Evolutionary conservation across 176 grass and related monocot species (phyloP), one percentile per base, ranked within the genome.

Genomic region (Bolboschoenus planiculmis): DNA sequence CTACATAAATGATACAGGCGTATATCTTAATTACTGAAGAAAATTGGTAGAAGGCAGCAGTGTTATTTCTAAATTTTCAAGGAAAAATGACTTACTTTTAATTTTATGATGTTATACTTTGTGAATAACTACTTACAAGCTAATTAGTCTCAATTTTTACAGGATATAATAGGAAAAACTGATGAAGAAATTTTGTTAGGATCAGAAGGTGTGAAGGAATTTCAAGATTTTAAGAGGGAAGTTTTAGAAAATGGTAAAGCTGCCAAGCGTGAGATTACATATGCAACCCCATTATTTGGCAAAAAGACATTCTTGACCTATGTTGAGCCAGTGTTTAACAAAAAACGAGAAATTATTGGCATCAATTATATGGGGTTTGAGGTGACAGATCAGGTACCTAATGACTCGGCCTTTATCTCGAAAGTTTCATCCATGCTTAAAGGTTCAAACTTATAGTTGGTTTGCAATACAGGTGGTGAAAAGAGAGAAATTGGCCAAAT

Each of bases 131-230:
- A 53, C 46, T 77, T 44, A 14, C 4, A 23, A 77, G 72, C 72
- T 77, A 31, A 77, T 44, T 30, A 44, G 16, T 82, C 26, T 47
- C 58, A 43, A 29, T 63, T 77, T 86, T 84, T 86, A 87, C 84
- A 97, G 94, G 94, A 97, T 79, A 89, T 97, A 81, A 94, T 97
- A 43, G 94, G 94, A 67, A 97, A 97, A 85, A 97, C 94, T 27
- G 94, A 97, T 83, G 77, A 89, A 0, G 94, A 97, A 84, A 97
- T 97, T 87, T 87, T 97, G 34, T 82, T 83, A 36, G 94, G 90
- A 24, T 82, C 86, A 37, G 72, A 77, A 77, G 94, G 94, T 39
- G 88, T 97, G 86, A 86, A 92, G 81, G 94, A 94, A 53, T 92
- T 92, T 84, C 89, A 92, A 61, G 90, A 89, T 58, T 93, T 97